These are phyloP conservation scores for Esteya vermicola DNA, from an alignment of 2,329 filamentous ascomycete species.

Conservation along the genomic window DNA sequence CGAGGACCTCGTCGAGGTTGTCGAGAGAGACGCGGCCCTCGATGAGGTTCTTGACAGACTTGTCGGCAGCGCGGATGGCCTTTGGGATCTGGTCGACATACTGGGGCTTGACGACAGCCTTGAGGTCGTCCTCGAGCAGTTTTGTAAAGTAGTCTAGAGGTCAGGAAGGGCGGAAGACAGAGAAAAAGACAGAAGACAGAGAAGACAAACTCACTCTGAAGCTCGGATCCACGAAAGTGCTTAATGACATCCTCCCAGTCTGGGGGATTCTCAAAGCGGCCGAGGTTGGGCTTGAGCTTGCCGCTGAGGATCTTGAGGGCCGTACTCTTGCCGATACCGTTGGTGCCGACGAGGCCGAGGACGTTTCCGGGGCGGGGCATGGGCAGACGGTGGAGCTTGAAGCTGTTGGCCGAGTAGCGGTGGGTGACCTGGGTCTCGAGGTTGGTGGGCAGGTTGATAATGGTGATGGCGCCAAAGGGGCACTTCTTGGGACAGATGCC, in stretches of 20 bases:
- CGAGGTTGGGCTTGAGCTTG: conserved; percentile 96
- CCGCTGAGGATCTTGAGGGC: conserved; percentile 96
- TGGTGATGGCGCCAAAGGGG: conserved; percentile 95
- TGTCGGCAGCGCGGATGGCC: conserved; percentile 70
- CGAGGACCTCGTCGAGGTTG: conserved; percentile 69
- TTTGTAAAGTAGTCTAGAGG: conserved; percentile 89
- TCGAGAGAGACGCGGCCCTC: conserved; percentile 61
- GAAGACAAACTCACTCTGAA: conserved; percentile 81
- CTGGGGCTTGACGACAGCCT: conserved; percentile 97
- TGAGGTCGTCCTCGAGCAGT: conserved; percentile 88
- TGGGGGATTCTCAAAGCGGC: conserved; percentile 86
- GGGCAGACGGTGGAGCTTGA: conserved; percentile 94
- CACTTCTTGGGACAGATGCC: conserved; percentile 99
- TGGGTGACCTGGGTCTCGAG: conserved; percentile 97
- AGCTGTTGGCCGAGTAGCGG: conserved; percentile 97
- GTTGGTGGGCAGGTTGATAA: conserved; percentile 99
- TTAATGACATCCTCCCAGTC: conserved; percentile 99
- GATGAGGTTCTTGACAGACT: conserved; percentile 67
- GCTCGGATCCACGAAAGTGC: conserved; percentile 92
- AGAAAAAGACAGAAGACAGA: too few relatives aligned
- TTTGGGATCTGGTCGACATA: conserved; percentile 97
- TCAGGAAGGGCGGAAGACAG: too few relatives aligned
- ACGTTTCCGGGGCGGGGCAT: conserved; percentile 94
- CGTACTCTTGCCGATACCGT: conserved; percentile 99
- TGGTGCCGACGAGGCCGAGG: conserved; percentile 90